Evolutionary conservation across 495 filamentous ascomycete species (phyloP).

Genomic region (Trypethelium eluteriae): DNA sequence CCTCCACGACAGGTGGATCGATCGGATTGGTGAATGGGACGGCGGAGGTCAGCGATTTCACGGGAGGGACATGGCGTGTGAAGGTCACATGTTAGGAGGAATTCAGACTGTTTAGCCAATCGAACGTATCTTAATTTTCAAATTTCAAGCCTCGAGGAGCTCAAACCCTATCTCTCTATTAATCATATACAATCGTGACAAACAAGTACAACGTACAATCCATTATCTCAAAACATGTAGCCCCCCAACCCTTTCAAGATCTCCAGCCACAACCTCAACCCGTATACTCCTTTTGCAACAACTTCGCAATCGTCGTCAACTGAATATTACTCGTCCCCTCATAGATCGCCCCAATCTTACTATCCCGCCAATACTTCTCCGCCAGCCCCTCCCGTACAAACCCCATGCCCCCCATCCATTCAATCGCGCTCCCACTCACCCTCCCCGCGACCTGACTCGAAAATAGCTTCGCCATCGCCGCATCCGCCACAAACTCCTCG

Average conservation of each 20-base stretch:
- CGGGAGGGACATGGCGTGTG: slow-evolving; percentile 2
- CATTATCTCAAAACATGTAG: background rate
- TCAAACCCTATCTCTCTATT: background rate
- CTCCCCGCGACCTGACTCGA: slow-evolving; percentile 86
- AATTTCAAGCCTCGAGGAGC: background rate
- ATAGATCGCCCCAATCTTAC: slow-evolving; percentile 98
- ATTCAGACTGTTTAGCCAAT: background rate
- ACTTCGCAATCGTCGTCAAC: slow-evolving; percentile 87
- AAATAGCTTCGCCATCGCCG: slow-evolving; percentile 97
- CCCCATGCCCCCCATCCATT: slow-evolving; percentile 99
- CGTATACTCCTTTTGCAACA: slow-evolving; percentile 86
- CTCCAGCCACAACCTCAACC: slow-evolving; percentile 26
- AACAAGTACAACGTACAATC: background rate
- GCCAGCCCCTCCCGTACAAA: slow-evolving; percentile 95
- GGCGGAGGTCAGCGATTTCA: slow-evolving; percentile 3
- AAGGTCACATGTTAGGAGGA: background rate
- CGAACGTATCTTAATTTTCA: background rate
- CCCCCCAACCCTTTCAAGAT: background rate
- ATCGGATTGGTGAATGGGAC: slow-evolving; percentile 6
- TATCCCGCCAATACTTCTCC: slow-evolving; percentile 96
- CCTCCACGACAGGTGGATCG: slow-evolving; percentile 24
- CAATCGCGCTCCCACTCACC: slow-evolving; percentile 78
- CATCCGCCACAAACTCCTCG: slow-evolving; percentile 86
- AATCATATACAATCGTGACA: background rate
- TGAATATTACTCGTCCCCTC: slow-evolving; percentile 87